Conservation (phyloP, 2,329 filamentous ascomycete species). For the Cladophialophora immunda region DNA sequence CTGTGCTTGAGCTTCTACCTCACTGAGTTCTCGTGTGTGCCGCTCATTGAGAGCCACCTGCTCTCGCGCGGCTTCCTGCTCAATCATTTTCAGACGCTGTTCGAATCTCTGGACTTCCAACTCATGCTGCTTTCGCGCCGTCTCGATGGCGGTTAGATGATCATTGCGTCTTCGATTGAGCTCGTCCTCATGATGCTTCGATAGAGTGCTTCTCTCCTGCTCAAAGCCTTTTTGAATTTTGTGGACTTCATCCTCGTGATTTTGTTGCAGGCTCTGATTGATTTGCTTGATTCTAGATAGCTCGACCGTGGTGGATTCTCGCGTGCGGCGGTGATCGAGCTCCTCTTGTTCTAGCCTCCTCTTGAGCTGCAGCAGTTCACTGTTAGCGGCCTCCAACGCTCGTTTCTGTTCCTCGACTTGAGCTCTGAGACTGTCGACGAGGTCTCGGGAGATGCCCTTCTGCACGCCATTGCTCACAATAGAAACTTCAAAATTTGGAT, state of each 20-base stretch:
- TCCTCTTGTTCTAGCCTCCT: conserved; percentile 74
- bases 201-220: conserved; percentile 30
- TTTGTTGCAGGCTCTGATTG: conserved; percentile 74
- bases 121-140: conserved; percentile 53
- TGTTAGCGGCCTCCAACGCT: conserved; percentile 65
- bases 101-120: conserved; percentile 59
- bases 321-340: conserved; percentile 73
- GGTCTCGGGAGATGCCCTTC: conserved; percentile 90
- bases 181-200: conserved; percentile 37
- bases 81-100: conserved; percentile 53
- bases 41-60: conserved; percentile 32
- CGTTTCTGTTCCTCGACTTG: conserved; percentile 79
- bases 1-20: conserved; percentile 51
- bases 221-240: conserved; percentile 53
- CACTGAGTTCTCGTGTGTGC: conserved; percentile 34
- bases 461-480: conserved; percentile 80
- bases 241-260: conserved; percentile 73
- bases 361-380: conserved; percentile 62
- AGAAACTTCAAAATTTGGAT: conserved; percentile 86
- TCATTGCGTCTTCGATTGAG: conserved; percentile 54
- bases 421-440: conserved; percentile 83
- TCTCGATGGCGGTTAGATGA: conserved; percentile 55
- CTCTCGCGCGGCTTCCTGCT: conserved; percentile 35
- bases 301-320: conserved; percentile 66
- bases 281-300: conserved; percentile 67